Conservation (phyloP, 257 asterid species). For the Paulownia fortunei region DNA sequence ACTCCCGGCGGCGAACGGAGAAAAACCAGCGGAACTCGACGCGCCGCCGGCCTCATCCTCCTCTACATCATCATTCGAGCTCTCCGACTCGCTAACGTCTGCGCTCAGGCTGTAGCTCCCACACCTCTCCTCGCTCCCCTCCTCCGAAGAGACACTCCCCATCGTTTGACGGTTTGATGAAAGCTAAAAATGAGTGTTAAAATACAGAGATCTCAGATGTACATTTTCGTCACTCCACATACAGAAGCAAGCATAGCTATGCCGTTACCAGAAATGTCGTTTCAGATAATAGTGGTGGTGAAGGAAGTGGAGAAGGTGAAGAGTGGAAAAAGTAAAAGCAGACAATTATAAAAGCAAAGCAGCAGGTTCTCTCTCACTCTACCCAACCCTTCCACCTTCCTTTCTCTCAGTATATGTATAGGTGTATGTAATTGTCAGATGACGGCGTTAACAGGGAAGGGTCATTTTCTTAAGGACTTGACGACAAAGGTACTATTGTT, state of each 20-base stretch:
- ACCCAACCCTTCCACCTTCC: conserved; percentile 37
- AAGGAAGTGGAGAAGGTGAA: conserved; percentile 40
- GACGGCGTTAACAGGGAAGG: conserved; percentile 40
- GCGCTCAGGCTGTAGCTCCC: conserved; percentile 95
- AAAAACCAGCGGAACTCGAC: conserved; percentile 65
- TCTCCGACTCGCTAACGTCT: conserved; percentile 92
- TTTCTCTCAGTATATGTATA: conserved; percentile 33
- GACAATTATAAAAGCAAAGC: conserved; percentile 51
- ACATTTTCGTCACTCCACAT: conserved; percentile 19
- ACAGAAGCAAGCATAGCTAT: conserved; percentile 31
- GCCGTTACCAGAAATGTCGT: conserved; percentile 35
- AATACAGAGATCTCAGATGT: conserved; percentile 49
- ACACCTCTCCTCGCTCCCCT: conserved; percentile 78
- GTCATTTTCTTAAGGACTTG: neutral
- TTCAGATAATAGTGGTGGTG: conserved; percentile 41
- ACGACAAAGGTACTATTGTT: conserved; percentile 21
- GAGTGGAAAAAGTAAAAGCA: conserved; percentile 54
- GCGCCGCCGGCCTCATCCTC: conserved; percentile 57
- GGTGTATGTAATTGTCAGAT: conserved; percentile 22
- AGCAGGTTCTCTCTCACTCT: conserved; percentile 37
- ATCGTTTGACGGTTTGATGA: conserved; percentile 30
- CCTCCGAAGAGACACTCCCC: conserved; percentile 90
- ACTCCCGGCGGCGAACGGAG: conserved; percentile 58
- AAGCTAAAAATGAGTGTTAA: neutral
- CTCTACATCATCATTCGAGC: conserved; percentile 61